Base-by-base conservation (phyloP, 1,139 yeast species). In the Yamadazyma membranifaciens region DNA sequence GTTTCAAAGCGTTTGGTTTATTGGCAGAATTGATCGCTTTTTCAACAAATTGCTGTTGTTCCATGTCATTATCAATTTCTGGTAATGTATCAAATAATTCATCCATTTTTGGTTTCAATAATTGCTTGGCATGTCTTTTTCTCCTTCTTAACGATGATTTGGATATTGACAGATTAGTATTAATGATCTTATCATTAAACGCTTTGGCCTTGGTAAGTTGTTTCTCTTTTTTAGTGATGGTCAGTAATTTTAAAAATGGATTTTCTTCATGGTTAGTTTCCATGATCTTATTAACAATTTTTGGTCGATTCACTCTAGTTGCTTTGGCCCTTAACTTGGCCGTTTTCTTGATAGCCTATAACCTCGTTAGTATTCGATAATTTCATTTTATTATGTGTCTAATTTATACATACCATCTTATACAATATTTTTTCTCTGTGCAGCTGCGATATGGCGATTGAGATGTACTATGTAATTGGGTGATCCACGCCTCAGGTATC, bases 61-160 rank as follows among this genome's bases (percentile, higher is more conserved):
- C 41, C 4, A 11, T 10, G 9, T 36, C 22, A 7, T 38, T 40
- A 9, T 25, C 34, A 2, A 40, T 41, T 15, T 66, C 74, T 2
- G 75, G 76, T 42, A 85, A 65, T 31, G 76, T 78, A 31, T 65
- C 65, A 41, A 81, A 65, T 36, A 84, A 63, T 47, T 84, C 92
- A 41, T 74, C 69, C 77, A 85, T 73, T 53, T 80, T 75, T 5
- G 91, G 87, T 48, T 75, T 75, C 46, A 85, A 65, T 49, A 81
- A 78, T 46, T 82, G 83, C 53, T 73, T 76, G 37, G 73, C 69
- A 55, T 79, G 81, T 47, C 87, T 72, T 56, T 81, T 83, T 45
- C 84, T 72, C 61, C 91, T 75, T 54, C 88, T 71, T 9, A 74
- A 50, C 1, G 87, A 68, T 3, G 87, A 80, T 55, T 83, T 84